phyloP scores from a whole-genome alignment of 2,329 filamentous ascomycete species.

The Ophiostoma pallidulum region DNA sequence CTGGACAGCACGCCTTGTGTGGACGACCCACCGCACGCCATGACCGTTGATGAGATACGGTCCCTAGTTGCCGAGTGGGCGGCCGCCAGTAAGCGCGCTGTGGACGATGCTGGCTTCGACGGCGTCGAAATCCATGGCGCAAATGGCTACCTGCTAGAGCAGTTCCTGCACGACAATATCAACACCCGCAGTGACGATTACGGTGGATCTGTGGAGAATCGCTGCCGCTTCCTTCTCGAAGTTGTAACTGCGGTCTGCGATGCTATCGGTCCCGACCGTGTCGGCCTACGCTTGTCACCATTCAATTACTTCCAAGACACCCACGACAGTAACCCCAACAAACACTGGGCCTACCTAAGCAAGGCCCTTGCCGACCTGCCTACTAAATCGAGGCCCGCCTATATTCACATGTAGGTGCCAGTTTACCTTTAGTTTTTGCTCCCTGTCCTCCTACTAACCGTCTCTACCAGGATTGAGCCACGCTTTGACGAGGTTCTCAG shows the following conservation, averaged over 20 bases:
- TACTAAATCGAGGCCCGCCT: conserved; percentile 35
- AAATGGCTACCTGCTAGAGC: conserved; percentile 38
- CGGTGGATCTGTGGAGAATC: conserved; percentile 46
- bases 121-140: conserved; percentile 33
- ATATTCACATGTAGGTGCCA: too few species aligned
- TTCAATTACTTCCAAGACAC: conserved; percentile 49
- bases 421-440: too few species aligned
- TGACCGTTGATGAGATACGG: conserved; percentile 57
- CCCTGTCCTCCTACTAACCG: too few species aligned
- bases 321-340: conserved; percentile 46
- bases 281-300: conserved; percentile 46
- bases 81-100: conserved; percentile 38
- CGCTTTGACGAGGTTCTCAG: conserved; percentile 15
- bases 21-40: conserved; percentile 42
- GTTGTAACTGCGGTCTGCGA: conserved; percentile 39
- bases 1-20: conserved; percentile 15
- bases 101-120: conserved; percentile 37
- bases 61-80: conserved; percentile 49
- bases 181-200: conserved; percentile 48
- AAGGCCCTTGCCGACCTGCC: conserved; percentile 35
- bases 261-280: conserved; percentile 40
- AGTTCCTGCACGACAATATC: conserved; percentile 44
- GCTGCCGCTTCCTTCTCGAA: conserved; percentile 42
- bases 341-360: conserved; percentile 48
- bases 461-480: conserved; percentile 14